A percentile compares a stretch with the other conserved stretches of the same genome.
phyloP scores from a whole-genome alignment of 2,329 filamentous ascomycete species.

The Pestalotiopsis sp. region DNA sequence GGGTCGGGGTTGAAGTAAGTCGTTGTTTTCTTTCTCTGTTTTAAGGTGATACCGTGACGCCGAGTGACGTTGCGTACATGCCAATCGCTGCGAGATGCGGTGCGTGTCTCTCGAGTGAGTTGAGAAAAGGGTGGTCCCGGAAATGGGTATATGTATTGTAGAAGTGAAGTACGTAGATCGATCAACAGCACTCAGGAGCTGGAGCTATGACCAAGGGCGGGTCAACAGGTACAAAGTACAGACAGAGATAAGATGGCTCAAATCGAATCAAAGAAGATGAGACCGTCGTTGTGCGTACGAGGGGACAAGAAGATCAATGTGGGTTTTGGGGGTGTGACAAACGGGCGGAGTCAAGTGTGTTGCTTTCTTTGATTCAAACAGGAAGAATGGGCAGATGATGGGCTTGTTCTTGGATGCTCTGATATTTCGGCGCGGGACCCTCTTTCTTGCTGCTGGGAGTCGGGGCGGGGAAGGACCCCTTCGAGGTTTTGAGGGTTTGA shows the following conservation, averaged over 20 bases:
- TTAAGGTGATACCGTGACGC: not conserved
- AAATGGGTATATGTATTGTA: not conserved
- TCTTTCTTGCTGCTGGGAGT: not conserved
- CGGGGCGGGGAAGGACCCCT: conserved; percentile 4
- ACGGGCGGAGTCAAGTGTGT: not conserved
- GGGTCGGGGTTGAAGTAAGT: conserved; percentile 9
- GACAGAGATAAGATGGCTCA: not conserved
- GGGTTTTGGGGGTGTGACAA: conserved; percentile 5
- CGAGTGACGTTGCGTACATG: not conserved
- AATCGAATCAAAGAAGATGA: not conserved
- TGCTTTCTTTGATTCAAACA: conserved; percentile 2
- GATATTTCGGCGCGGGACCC: conserved; percentile 7
- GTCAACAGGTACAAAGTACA: not conserved
- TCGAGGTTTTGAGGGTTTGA: not conserved
- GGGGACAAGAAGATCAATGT: not conserved
- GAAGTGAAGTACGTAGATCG: not conserved
- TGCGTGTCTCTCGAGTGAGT: conserved; percentile 10
- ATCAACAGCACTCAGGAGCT: not conserved
- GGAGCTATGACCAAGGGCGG: not conserved
- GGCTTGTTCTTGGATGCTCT: not conserved
- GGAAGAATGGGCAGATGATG: not conserved
- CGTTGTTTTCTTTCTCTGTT: not conserved
- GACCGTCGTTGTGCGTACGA: conserved; percentile 2
- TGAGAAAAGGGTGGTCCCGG: not conserved
- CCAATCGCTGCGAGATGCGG: conserved; percentile 1